Base-by-base conservation (phyloP, 805 yeast species). In the Candida rishiriensis region DNA sequence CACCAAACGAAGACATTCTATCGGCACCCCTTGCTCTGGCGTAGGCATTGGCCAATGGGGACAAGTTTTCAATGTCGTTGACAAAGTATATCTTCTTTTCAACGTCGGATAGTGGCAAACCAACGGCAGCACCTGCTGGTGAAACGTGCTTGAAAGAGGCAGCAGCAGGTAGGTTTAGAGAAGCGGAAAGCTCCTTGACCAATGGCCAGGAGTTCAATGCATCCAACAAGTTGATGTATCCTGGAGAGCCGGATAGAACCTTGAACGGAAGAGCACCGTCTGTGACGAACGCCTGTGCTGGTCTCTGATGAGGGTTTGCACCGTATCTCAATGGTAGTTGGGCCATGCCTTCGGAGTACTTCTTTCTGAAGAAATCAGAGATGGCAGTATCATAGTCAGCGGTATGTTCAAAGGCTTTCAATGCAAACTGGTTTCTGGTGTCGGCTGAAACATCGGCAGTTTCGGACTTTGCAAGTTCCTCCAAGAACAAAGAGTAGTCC, bases 11-110 rank as follows among this genome's bases (percentile, higher is more conserved):
- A 6, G 97, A 90, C 99, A 93, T 93, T 79, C 99, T 85, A 72
- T 93, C 99, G 56, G 99, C 99, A 69, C 99, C 99, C 71, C 99
- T 87, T 45, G 99, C 99, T 73, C 98, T 87, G 33, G 99, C 99
- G 63, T 93, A 93, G 46, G 99, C 99, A 63, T 86, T 85, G 52
- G 99, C 99, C 63, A 93, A 77, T 44, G 99, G 98, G 11, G 97
- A 88, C 65, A 93, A 75, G 76, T 90, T 88, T 69, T 88, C 96
- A 61, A 91, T 88, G 67, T 88, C 97, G 56, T 81, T 82, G 52
- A 93, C 99, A 65, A 93, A 93, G 77, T 93, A 93, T 53, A 91
- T 80, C 70, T 91, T 86, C 78, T 89, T 90, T 75, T 93, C 99
- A 51, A 82, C 73, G 41, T 90, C 99, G 38, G 85, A 63, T 58